Base-by-base conservation (phyloP, 345 rosid genomes). In the Bretschneidera sinensis region DNA sequence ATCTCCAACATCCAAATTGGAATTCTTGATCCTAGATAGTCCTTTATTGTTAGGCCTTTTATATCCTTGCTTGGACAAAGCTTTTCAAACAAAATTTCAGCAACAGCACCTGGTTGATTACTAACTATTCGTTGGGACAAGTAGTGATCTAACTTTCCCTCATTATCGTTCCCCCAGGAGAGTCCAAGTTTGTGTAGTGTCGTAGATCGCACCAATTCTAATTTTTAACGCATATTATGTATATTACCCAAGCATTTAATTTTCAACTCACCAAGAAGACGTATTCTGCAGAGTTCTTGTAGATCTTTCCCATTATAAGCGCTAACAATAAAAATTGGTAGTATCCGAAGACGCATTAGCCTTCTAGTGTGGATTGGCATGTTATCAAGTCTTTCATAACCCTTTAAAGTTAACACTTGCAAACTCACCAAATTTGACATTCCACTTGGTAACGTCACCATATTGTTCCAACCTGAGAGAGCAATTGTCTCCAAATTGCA, bases 1-100 rank as follows among this genome's bases (percentile, higher is more conserved):
- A n/a, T n/a, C n/a, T n/a, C n/a, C n/a, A n/a, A n/a, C 31, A 63
- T 54, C 74, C 80, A 65, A 55, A 35, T 31, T 31, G 72, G 77
- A 66, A 65, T 58, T 1, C 19, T 17, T 5, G n/a, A 28, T 43
- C 70, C 77, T 22, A 15, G 23, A 43, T 68, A 64, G 24, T 43
- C 65, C 15, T 10, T 45, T 17, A 72, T 54, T 9, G 48, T 23
- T 34, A 72, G 55, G 34, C 19, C 62, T 19, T 62, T 55, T 0
- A 76, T 53, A 62, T 65, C 24, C 24, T 9, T 17, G 35, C 62
- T 60, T 1, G 70, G 71, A 22, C 56, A 70, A 13, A 71, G 57
- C 50, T 43, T 4, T 21, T 57, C 43, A 34, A 65, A 59, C 55
- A 66, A 48, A 9, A 17, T 15, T 24, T 51, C 62, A 48, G 23